phyloP scores from a whole-genome alignment of 2,329 filamentous ascomycete genomes.

The Dactylellina drechsleri region DNA sequence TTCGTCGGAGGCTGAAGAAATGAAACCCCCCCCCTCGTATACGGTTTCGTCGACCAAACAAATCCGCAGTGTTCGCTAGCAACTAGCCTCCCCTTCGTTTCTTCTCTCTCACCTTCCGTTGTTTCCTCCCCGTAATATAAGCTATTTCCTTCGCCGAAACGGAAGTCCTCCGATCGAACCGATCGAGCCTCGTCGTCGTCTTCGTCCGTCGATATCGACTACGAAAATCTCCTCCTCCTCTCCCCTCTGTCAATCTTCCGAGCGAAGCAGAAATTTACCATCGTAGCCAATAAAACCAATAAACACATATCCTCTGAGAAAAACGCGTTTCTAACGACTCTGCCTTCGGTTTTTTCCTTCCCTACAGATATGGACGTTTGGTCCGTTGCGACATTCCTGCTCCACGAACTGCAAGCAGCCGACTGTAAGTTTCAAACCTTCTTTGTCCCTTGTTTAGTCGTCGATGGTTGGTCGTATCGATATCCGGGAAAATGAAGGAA shows the following conservation, averaged over 20 bases:
- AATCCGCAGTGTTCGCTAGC: constrained; percentile 53
- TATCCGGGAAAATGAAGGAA: constrained; percentile 18
- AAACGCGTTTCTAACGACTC: constrained; percentile 64
- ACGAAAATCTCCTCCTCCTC: constrained; percentile 13
- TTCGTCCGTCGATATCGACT: constrained; percentile 56
- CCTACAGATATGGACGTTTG: constrained; percentile 87
- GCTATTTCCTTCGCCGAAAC: constrained; percentile 45
- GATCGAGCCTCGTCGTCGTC: constrained; percentile 57
- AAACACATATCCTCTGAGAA: constrained; percentile 31
- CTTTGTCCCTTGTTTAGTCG: constrained; percentile 38
- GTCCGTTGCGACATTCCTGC: constrained; percentile 99
- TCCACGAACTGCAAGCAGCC: constrained; percentile 88
- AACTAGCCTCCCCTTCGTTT: constrained; percentile 18
- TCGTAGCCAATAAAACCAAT: constrained; percentile 44
- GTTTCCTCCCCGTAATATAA: constrained; percentile 51
- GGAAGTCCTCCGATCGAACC: constrained; percentile 53
- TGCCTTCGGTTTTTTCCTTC: constrained; percentile 61
- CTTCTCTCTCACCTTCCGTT: constrained; percentile 51
- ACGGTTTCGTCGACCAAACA: constrained; percentile 55
- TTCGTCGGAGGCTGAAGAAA: constrained; percentile 57
- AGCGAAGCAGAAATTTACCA: constrained; percentile 47
- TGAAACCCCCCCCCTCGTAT: constrained; percentile 48
- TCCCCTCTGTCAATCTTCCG: constrained; percentile 42
- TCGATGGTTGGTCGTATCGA: constrained; percentile 30
- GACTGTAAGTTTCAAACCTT: constrained; percentile 77